These are phyloP conservation scores for Moringa oleifera DNA, from an alignment of 345 rosid species.

Conservation along the genomic window DNA sequence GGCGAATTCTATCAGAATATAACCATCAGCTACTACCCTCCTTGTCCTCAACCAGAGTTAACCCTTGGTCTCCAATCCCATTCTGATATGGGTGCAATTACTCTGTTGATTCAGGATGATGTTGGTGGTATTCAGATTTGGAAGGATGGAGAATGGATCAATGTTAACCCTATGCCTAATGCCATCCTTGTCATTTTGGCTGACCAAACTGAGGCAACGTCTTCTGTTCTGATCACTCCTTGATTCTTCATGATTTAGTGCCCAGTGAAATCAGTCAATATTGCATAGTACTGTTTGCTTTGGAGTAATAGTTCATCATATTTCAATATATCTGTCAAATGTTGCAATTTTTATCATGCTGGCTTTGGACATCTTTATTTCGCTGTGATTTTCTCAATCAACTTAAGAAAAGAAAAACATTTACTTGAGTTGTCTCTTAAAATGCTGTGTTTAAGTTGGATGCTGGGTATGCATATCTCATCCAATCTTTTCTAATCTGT, in stretches of 20 bases:
- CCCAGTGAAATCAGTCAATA: no score
- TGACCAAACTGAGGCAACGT: conserved; percentile 76
- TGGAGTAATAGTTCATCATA: no score
- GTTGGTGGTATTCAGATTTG: conserved; percentile 78
- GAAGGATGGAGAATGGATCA: conserved; percentile 63
- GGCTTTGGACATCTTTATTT: no score
- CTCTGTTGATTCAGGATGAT: conserved; percentile 79
- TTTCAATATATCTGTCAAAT: no score
- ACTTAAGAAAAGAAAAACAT: no score
- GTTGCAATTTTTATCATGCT: no score
- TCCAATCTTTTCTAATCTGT: no score
- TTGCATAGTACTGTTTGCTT: no score
- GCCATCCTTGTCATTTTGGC: conserved; percentile 71
- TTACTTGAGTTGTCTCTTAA: no score
- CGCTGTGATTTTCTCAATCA: no score
- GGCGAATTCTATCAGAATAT: conserved; percentile 86
- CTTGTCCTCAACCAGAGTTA: conserved; percentile 85
- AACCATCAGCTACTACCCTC: conserved; percentile 81
- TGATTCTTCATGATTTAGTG: not conserved
- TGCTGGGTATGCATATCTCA: no score
- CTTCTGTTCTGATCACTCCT: not conserved
- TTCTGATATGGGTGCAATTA: conserved; percentile 77
- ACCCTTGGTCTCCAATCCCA: conserved; percentile 89
- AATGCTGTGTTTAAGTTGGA: no score
- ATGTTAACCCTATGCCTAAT: conserved; percentile 49